Evolutionary conservation across 352 stramenopile genomes (phyloP).

Genomic region (Chrysophaeum taylorii): DNA sequence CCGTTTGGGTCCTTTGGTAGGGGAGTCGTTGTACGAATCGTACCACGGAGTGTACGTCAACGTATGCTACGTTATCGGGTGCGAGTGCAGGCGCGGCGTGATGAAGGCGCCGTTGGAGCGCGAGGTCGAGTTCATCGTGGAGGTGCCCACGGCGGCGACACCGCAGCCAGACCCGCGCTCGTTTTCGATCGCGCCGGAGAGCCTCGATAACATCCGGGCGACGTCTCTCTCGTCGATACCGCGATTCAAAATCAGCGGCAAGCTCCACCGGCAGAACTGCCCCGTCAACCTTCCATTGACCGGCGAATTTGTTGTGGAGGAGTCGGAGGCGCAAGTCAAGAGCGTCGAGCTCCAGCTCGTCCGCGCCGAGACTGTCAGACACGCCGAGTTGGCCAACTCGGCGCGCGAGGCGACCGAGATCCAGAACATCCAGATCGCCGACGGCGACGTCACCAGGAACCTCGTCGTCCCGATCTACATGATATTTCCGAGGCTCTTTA

Average conservation of each 20-base stretch:
- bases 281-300: slow-evolving; percentile 74
- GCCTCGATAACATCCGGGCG: slow-evolving; percentile 61
- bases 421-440: slow-evolving; percentile 81
- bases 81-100: slow-evolving; percentile 64
- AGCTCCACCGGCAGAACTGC: slow-evolving; percentile 71
- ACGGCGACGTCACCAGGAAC: slow-evolving; percentile 69
- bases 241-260: slow-evolving; percentile 60
- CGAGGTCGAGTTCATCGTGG: slow-evolving; percentile 70
- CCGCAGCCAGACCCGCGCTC: slow-evolving; percentile 51
- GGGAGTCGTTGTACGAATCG: slow-evolving; percentile 63
- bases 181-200: slow-evolving; percentile 67
- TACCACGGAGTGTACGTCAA: slow-evolving; percentile 81
- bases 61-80: slow-evolving; percentile 72
- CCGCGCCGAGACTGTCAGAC: slow-evolving; percentile 65
- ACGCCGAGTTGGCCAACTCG: slow-evolving; percentile 42
- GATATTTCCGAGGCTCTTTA: slow-evolving; percentile 80
- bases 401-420: slow-evolving; percentile 80
- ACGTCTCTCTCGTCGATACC: slow-evolving; percentile 29
- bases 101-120: slow-evolving; percentile 56
- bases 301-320: slow-evolving; percentile 56
- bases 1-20: slow-evolving; percentile 52
- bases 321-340: slow-evolving; percentile 49
- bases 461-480: slow-evolving; percentile 84
- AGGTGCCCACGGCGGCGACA: slow-evolving; percentile 59
- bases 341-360: slow-evolving; percentile 77